A percentile compares a stretch with the other conserved stretches of the same genome.
Conservation (phyloP, 108 stramenopile species). For the Schizochytrium sp. region DNA sequence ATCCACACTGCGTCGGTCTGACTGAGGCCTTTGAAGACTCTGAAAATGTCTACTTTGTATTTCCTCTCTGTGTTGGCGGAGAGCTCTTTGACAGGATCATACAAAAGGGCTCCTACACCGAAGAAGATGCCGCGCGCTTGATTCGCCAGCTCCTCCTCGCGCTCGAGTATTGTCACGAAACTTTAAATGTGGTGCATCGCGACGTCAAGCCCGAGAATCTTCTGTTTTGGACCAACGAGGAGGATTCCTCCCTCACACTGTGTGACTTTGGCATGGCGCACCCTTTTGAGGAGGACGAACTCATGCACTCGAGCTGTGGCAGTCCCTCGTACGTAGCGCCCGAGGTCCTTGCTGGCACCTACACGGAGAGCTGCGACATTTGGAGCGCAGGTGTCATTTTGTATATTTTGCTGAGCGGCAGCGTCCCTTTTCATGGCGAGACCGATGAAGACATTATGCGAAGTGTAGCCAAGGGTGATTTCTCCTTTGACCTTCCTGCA, state of each 20-base stretch:
- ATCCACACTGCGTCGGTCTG: not conserved
- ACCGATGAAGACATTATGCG: slow-evolving; percentile 46
- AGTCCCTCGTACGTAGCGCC: slow-evolving; percentile 92
- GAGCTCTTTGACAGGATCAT: slow-evolving; percentile 87
- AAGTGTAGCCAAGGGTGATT: not conserved
- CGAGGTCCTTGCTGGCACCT: slow-evolving; percentile 88
- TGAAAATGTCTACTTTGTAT: slow-evolving; percentile 29
- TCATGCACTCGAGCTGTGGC: slow-evolving; percentile 79
- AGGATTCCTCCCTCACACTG: slow-evolving; percentile 81
- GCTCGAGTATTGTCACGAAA: slow-evolving; percentile 66
- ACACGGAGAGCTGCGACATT: slow-evolving; percentile 90
- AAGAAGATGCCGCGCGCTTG: slow-evolving; percentile 64
- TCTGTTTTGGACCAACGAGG: slow-evolving; percentile 42
- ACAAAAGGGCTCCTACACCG: slow-evolving; percentile 68
- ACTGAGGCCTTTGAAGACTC: not conserved
- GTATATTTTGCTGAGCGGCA: slow-evolving; percentile 92
- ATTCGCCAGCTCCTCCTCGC: slow-evolving; percentile 63
- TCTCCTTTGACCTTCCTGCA: not conserved
- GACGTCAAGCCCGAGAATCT: slow-evolving; percentile 83
- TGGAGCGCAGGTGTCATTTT: slow-evolving; percentile 89
- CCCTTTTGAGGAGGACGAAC: slow-evolving; percentile 52
- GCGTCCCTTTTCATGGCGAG: slow-evolving; percentile 90
- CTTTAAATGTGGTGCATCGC: slow-evolving; percentile 67
- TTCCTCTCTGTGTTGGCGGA: slow-evolving; percentile 66
- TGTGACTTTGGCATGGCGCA: slow-evolving; percentile 98